Percentiles rank a stretch among this genome's conserved stretches.
Conservation (phyloP, 495 filamentous ascomycete species). For the Penicillium herquei region DNA sequence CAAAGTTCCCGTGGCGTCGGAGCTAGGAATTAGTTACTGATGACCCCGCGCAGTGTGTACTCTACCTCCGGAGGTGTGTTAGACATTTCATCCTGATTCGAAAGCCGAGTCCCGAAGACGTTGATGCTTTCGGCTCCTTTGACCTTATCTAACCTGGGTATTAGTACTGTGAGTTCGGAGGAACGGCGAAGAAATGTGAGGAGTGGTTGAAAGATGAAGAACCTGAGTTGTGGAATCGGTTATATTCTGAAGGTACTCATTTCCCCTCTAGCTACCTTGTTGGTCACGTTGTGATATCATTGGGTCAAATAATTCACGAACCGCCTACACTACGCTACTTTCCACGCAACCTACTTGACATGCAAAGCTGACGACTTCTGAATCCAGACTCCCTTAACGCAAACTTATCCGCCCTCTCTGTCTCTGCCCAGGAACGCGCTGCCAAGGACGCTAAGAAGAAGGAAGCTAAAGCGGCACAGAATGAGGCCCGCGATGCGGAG, state of each 20-base stretch:
- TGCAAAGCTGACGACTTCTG: neutral
- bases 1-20: neutral
- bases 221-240: slow-evolving; percentile 64
- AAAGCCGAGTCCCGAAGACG: too few species aligned
- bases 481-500: slow-evolving; percentile 75
- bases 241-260: slow-evolving; percentile 81
- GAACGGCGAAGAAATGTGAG: slow-evolving; percentile 95
- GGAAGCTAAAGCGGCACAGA: slow-evolving; percentile 84
- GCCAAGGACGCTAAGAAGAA: slow-evolving; percentile 94
- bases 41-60: slow-evolving; percentile 67
- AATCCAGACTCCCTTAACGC: slow-evolving; percentile 72
- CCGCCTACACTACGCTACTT: neutral
- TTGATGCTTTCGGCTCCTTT: neutral
- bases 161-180: slow-evolving; percentile 98
- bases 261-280: too few species aligned
- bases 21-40: neutral
- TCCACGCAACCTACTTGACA: neutral
- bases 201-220: slow-evolving; percentile 85
- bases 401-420: slow-evolving; percentile 76
- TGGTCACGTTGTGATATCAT: too few species aligned
- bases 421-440: slow-evolving; percentile 87
- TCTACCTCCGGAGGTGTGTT: slow-evolving; percentile 85
- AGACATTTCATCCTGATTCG: neutral
- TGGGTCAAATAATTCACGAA: neutral
- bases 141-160: neutral